Percentiles rank a stretch among this genome's conserved stretches.
These are phyloP conservation scores for Casuarina equisetifolia DNA, from an alignment of 306 rosid species.

Conservation along the genomic window DNA sequence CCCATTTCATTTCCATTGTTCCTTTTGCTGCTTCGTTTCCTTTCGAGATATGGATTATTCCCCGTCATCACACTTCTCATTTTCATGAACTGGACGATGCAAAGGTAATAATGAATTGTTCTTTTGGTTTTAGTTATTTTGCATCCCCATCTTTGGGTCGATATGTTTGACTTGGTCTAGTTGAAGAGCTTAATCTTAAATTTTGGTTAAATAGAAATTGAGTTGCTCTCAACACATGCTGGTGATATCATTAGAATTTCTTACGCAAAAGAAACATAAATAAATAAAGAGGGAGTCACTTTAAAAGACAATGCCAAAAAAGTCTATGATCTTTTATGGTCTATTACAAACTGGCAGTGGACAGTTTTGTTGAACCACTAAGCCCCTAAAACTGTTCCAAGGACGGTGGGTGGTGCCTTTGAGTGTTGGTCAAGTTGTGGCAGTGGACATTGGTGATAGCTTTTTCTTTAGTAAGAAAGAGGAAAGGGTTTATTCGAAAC, in stretches of 20 bases:
- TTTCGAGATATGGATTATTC: slow-evolving; percentile 59
- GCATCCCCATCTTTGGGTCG: not conserved
- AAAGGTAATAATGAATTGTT: slow-evolving; percentile 26
- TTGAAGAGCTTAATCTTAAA: not conserved
- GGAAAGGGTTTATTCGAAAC: not conserved
- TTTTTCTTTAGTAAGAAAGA: not conserved
- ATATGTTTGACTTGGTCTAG: slow-evolving; percentile 3
- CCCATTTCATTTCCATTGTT: slow-evolving; percentile 43
- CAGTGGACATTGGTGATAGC: not conserved
- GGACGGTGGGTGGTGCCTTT: too few relatives aligned
- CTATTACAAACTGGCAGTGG: too few relatives aligned
- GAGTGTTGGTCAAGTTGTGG: not conserved
- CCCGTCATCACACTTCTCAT: slow-evolving; percentile 48
- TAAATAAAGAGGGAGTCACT: too few relatives aligned
- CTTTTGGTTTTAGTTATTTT: not conserved
- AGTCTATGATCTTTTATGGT: too few relatives aligned
- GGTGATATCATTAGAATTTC: too few relatives aligned
- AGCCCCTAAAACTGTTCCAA: too few relatives aligned
- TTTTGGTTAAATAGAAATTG: not conserved
- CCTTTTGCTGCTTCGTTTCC: slow-evolving; percentile 54
- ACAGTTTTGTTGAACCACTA: too few relatives aligned
- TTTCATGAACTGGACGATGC: slow-evolving; percentile 42
- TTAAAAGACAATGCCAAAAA: too few relatives aligned
- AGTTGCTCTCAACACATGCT: not conserved
- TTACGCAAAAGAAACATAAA: too few relatives aligned